Base-by-base conservation (phyloP, 768 basidiomycete genomes). In the Calocera cornea region DNA sequence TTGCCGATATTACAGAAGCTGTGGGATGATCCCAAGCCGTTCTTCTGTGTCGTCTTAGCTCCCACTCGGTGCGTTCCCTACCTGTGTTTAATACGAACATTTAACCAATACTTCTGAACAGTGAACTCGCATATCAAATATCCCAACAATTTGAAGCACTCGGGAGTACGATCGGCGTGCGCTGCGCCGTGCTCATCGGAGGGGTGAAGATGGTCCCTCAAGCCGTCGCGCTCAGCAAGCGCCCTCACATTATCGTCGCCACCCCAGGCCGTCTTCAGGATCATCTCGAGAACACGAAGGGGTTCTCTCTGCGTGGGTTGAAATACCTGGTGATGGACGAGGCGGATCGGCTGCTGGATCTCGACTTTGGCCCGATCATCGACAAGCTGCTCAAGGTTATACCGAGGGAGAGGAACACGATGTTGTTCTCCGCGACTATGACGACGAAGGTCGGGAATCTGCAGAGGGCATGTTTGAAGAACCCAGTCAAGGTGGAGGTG, bases 391-490 rank as follows among this genome's bases (percentile, higher is more conserved):
- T 99, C 38, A 95, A 95, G 78, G 85, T 92, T 41, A 88, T 99
- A 70, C 97, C 95, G 24, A 91, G 87, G 73, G 95, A 97, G 72
- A 85, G 97, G 12, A 90, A 88, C 34, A 99, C 97, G 1, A 97
- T 93, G 74, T 83, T 99, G 1, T 99, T 94, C 79, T 97, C 95
- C 27, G 97, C 95, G 5, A 98, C 95, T 24, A 98, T 99, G 95
- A 95, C 97, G 12, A 93, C 92, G 16, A 98, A 97, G 78, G 93
- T 99, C 2, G 92, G 90, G 12, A 97, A 97, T 77, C 81, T 99
- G 12, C 95, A 98, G 75, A 80, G 95, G 65, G 95, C 97, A 34
- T 94, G 92, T 80, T 80, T 98, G 74, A 84, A 85, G 34, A 94
- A 95, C 74, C 97, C 97, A n/a, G 86, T 95, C 29, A 84, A 89